Conservation (phyloP, 164 flowering plant species). For the Tinospora cordifolia region DNA sequence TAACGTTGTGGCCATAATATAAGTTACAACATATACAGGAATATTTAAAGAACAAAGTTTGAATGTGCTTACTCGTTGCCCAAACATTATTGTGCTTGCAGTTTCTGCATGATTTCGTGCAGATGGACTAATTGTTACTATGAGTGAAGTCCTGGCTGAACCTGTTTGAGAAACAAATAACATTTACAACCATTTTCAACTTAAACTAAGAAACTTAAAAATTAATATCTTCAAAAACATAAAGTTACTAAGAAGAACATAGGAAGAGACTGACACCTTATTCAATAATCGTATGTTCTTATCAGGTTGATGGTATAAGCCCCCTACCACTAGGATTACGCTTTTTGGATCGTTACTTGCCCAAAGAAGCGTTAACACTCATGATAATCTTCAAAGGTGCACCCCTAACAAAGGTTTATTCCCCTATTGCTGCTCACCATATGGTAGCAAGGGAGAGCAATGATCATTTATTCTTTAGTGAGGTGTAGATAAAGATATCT, state of each 20-base stretch:
- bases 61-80: constrained; percentile 62
- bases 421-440: no score
- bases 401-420: no score
- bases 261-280: neutral
- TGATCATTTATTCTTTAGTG: no score
- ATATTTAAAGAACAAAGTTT: neutral
- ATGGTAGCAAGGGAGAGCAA: no score
- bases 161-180: constrained; percentile 33
- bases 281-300: neutral
- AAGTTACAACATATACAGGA: neutral
- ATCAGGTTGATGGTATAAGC: no score
- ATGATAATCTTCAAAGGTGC: no score
- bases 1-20: neutral
- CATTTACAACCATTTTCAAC: neutral
- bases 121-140: constrained; percentile 82
- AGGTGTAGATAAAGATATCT: no score
- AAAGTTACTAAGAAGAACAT: neutral
- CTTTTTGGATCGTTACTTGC: no score
- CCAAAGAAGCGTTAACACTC: no score
- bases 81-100: constrained; percentile 88
- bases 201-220: neutral
- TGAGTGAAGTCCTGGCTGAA: constrained; percentile 85
- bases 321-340: no score
- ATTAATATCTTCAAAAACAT: neutral
- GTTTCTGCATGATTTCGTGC: constrained; percentile 72